Evolutionary conservation across 179 eudicot species (phyloP), one percentile per base, ranked within the genome.

Genomic region (Camellia oleifera): DNA sequence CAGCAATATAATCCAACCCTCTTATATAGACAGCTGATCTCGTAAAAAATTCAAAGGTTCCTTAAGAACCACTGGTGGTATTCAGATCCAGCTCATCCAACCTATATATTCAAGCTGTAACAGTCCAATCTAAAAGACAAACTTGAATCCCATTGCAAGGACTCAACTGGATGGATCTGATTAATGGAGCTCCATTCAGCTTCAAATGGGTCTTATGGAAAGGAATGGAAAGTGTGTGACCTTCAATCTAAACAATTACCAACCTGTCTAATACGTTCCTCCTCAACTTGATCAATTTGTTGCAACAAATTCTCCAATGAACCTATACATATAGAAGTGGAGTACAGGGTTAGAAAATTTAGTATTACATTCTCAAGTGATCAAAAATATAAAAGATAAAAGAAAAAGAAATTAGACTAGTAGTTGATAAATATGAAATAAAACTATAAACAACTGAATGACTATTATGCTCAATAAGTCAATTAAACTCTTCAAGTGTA

Each of bases 181-280:
- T 32, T 53, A 77, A 50, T 64, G 20, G 48, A 46, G 50, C 48
- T 50, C 26, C 66, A 69, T 44, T 69, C 23, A 20, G 23, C 23
- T 20, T 17, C 26, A 13, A 11, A 56, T 44, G 42, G 54, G 75
- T 11, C 17, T n/a, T 5, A 53, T 23, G 46, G 32, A 61, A 50
- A 44, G 7, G 14, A 11, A 64, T 9, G 63, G 77, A 52, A 40
- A 73, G 32, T 65, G 17, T 32, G 17, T 5, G 54, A 80, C 46
- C 57, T 60, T 20, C 10, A n/a, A 15, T n/a, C 17, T 17, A 73
- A 45, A 52, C 32, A 53, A 57, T 6, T 17, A 80, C 73, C 52
- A 54, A 96, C 98, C 97, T 92, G 88, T 86, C 87, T 86, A 54
- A 96, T 92, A 80, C 91, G 87, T 58, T 87, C 91, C 81, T 91